Percentiles rank a stretch among this genome's conserved stretches.
phyloP scores from a whole-genome alignment of 2,329 filamentous ascomycete species.

The Venturia effusa region DNA sequence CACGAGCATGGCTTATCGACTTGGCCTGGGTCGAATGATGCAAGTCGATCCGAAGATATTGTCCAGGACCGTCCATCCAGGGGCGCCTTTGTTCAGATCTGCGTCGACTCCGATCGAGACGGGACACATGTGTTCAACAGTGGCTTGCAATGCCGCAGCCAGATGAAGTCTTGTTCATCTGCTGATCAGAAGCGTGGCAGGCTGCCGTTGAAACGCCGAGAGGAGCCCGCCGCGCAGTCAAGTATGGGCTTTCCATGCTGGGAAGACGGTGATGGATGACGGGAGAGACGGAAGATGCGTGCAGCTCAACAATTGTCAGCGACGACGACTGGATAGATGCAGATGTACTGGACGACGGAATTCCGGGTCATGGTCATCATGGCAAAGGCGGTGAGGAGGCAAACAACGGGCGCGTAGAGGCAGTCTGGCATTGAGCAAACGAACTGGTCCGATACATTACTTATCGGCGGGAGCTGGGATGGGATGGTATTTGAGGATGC shows the following conservation, averaged over 20 bases:
- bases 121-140: background rate
- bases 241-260: background rate
- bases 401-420: background rate
- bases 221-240: background rate
- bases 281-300: background rate
- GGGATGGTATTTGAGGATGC: background rate
- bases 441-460: background rate
- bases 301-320: conserved; percentile 1
- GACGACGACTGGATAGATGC: conserved; percentile 2
- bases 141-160: background rate
- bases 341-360: background rate
- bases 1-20: background rate
- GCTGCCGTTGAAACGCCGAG: background rate
- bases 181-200: conserved; percentile 1
- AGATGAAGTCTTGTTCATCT: conserved; percentile 1
- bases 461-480: background rate
- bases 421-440: background rate
- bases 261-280: background rate
- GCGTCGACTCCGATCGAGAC: conserved; percentile 1
- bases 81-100: conserved; percentile 5
- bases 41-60: conserved; percentile 7
- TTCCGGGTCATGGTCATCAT: background rate
- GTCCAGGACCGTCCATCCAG: background rate
- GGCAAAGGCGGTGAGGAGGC: background rate
- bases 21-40: background rate